phyloP scores from a whole-genome alignment of 2,329 filamentous ascomycete species.

The Lecanicillium sp. region DNA sequence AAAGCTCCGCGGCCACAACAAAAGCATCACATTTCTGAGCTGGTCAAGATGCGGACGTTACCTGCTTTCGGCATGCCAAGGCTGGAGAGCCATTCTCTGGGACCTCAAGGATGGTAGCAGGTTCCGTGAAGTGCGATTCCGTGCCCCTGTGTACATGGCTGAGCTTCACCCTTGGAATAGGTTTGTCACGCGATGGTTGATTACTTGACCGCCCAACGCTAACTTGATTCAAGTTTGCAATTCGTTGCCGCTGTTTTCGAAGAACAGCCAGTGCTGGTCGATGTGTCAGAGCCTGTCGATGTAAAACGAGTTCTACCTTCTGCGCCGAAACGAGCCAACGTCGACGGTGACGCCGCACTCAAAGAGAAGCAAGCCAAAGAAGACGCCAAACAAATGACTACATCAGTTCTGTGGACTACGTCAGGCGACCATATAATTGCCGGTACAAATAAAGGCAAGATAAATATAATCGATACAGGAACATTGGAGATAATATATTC shows the following conservation, averaged over 20 bases:
- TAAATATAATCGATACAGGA: constrained; percentile 86
- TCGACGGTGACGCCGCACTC: constrained; percentile 59
- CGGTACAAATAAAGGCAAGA: constrained; percentile 89
- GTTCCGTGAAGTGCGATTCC: constrained; percentile 79
- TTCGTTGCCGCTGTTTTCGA: constrained; percentile 93
- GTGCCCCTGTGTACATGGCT: constrained; percentile 89
- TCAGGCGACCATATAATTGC: constrained; percentile 82
- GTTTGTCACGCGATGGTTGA: constrained; percentile 33
- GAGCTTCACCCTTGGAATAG: constrained; percentile 89
- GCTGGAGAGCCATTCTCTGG: constrained; percentile 96
- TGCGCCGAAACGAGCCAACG: constrained; percentile 64
- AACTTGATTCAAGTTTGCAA: constrained; percentile 49
- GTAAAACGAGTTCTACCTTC: constrained; percentile 74
- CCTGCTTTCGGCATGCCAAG: constrained; percentile 84
- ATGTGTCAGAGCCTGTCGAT: constrained; percentile 61
- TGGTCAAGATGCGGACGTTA: constrained; percentile 92
- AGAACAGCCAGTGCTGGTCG: constrained; percentile 82
- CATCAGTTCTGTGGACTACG: constrained; percentile 80
- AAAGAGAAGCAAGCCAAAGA: constrained; percentile 83
- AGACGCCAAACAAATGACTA: constrained; percentile 91
- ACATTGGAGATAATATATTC: constrained; percentile 82
- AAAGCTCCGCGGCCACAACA: constrained; percentile 87
- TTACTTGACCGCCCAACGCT: constrained; percentile 7
- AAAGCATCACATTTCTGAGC: constrained; percentile 87
- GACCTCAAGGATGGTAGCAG: constrained; percentile 66